A percentile compares a stretch with the other conserved stretches of the same genome.
These are phyloP conservation scores for Metschnikowia rubicola DNA, from an alignment of 805 yeast genomes.

Conservation along the genomic window DNA sequence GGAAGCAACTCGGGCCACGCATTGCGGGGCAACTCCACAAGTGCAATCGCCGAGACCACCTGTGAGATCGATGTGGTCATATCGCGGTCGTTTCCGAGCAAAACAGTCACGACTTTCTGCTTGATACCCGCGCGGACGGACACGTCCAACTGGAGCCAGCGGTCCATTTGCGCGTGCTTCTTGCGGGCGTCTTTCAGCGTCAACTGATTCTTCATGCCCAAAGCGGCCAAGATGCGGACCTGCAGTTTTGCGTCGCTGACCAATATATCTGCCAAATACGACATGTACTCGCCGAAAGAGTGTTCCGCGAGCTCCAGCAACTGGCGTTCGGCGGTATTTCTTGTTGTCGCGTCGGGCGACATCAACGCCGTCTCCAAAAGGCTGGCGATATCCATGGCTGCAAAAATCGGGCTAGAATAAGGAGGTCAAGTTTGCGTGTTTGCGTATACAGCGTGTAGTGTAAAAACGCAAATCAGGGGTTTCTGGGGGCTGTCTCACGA, in stretches of 20 bases:
- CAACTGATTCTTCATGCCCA: constrained; percentile 82
- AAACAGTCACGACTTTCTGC: constrained; percentile 52
- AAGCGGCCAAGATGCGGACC: constrained; percentile 88
- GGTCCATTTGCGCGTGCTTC: constrained; percentile 55
- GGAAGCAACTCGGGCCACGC: constrained; percentile 89
- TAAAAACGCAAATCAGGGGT: not conserved
- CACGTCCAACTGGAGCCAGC: constrained; percentile 68
- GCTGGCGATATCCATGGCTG: constrained; percentile 53
- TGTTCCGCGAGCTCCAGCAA: constrained; percentile 66
- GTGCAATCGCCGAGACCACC: constrained; percentile 95
- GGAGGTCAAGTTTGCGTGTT: not conserved
- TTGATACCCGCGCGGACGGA: constrained; percentile 63
- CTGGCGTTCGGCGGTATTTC: constrained; percentile 77
- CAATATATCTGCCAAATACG: constrained; percentile 65
- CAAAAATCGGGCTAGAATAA: not conserved
- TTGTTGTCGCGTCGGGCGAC: constrained; percentile 59
- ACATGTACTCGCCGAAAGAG: constrained; percentile 73
- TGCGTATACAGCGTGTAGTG: not conserved
- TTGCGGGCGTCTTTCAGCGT: constrained; percentile 73
- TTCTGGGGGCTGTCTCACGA: too few relatives aligned
- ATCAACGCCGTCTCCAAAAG: constrained; percentile 78
- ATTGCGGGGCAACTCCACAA: constrained; percentile 80
- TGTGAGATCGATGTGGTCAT: constrained; percentile 91
- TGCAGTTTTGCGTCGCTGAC: constrained; percentile 69
- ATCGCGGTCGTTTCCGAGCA: constrained; percentile 63